Conservation (phyloP, 176 grass and related monocot species). For the Oryza glaberrima region DNA sequence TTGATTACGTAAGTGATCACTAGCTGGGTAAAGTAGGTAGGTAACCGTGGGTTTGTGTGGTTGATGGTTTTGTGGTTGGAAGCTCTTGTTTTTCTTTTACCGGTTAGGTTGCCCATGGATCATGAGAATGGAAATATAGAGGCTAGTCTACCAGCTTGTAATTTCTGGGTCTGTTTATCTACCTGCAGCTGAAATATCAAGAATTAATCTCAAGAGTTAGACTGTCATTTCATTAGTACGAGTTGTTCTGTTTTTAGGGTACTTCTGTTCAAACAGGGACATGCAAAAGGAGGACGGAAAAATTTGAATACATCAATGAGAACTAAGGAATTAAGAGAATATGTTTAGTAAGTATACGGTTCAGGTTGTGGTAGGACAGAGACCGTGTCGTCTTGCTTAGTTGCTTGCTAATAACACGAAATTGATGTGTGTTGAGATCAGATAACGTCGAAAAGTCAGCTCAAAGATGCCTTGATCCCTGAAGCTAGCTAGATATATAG, state of each 20-base stretch:
- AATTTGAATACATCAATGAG: not conserved
- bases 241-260: no score
- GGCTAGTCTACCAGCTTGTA: not conserved
- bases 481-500: not conserved
- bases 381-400: not conserved
- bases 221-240: not conserved
- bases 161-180: not conserved
- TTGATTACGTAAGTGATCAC: not conserved
- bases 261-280: no score
- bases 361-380: not conserved
- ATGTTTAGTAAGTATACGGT: not conserved
- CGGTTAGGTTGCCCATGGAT: not conserved
- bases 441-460: conserved; percentile 33
- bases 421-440: not conserved
- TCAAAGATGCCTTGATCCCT: not conserved
- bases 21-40: not conserved
- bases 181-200: not conserved
- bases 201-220: not conserved
- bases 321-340: not conserved
- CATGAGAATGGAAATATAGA: not conserved
- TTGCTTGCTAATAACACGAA: not conserved
- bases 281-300: not conserved
- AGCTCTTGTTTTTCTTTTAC: not conserved
- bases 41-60: not conserved
- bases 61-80: conserved; percentile 3